Percentiles rank a stretch among this genome's conserved stretches.
Evolutionary conservation across 371 early-diverging fungal genomes (phyloP).

Genomic region (Chytridium lagenaria): DNA sequence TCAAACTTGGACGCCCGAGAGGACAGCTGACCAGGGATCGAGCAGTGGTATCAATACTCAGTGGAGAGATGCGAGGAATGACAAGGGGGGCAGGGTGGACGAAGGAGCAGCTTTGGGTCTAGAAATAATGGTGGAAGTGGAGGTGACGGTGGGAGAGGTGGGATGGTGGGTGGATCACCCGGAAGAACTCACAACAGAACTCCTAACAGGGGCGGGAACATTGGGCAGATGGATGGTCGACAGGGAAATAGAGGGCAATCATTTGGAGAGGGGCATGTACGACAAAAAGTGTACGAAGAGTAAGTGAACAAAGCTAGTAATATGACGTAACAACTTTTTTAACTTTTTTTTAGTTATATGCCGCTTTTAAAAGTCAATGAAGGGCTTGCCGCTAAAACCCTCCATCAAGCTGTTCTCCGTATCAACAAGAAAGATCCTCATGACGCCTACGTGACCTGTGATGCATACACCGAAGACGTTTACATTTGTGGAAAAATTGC

Average conservation of each 20-base stretch:
- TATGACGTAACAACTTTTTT: not conserved
- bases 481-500: constrained; percentile 72
- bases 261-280: not conserved
- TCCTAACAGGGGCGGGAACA: too few species aligned
- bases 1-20: too few species aligned
- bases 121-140: not conserved
- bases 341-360: constrained; percentile 27
- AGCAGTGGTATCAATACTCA: not conserved
- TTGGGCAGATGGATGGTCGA: not conserved
- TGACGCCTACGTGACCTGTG: constrained; percentile 85
- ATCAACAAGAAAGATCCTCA: constrained; percentile 82
- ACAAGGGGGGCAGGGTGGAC: not conserved
- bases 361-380: constrained; percentile 31
- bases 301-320: not conserved
- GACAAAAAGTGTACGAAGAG: not conserved
- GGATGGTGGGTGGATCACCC: too few species aligned
- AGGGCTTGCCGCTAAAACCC: constrained; percentile 31
- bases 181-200: too few species aligned
- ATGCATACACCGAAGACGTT: constrained; percentile 43
- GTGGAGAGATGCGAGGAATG: not conserved
- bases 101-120: not conserved
- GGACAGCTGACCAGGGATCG: too few species aligned
- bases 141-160: not conserved
- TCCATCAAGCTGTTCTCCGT: constrained; percentile 72
- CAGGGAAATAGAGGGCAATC: not conserved